Conservation (phyloP, 768 basidiomycete species). For the Boletus fagicola region DNA sequence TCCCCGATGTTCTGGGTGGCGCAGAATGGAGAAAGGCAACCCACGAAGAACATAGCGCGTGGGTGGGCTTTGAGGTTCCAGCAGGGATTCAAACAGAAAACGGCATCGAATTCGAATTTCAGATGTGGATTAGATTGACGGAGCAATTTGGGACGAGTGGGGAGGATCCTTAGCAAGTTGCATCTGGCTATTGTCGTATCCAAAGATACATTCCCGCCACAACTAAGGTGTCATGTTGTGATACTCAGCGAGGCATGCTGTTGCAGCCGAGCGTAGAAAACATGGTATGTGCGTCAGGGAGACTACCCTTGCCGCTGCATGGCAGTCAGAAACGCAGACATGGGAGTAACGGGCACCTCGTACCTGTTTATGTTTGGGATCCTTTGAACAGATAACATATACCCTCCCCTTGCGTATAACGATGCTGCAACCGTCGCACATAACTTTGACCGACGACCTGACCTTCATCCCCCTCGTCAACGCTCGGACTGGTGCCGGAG, state of each 20-base stretch:
- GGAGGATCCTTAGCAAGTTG: background rate
- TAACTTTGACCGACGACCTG: conserved; percentile 86
- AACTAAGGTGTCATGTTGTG: background rate
- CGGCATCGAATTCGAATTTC: conserved; percentile 83
- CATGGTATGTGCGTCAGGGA: background rate
- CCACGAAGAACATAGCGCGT: conserved; percentile 64
- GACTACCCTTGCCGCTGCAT: conserved; percentile 64
- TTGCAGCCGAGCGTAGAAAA: background rate
- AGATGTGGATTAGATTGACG: conserved; percentile 81
- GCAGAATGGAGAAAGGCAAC: conserved; percentile 55
- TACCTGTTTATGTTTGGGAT: conserved; percentile 98
- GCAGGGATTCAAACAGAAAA: conserved; percentile 78
- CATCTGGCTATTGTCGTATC: conserved; percentile 1
- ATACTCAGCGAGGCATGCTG: background rate
- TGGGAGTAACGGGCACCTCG: conserved; percentile 17
- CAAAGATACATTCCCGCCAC: background rate
- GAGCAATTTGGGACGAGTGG: conserved; percentile 7
- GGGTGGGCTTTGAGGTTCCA: conserved; percentile 80
- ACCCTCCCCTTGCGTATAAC: conserved; percentile 88
- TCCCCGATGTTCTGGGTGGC: conserved; percentile 65
- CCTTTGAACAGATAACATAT: conserved; percentile 89
- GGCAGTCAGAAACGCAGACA: conserved; percentile 13
- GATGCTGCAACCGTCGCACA: conserved; percentile 92
- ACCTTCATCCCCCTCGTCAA: conserved; percentile 91
- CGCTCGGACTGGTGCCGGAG: conserved; percentile 28